phyloP scores from a whole-genome alignment of 2,329 filamentous ascomycete species.

The Pseudogymnoascus sp. region DNA sequence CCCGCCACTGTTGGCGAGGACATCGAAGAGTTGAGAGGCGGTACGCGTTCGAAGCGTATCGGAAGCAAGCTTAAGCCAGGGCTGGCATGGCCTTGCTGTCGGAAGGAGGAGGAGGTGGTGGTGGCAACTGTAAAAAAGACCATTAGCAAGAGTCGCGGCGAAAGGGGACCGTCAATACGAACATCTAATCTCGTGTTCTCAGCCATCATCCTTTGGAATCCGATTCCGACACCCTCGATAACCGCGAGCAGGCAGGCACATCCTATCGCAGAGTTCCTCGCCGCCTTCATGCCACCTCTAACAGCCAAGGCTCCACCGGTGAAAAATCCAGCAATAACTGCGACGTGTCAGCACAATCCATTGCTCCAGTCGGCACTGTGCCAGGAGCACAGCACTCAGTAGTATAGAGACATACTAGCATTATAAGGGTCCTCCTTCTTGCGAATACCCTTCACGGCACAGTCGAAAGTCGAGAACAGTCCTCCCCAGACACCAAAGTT shows the following conservation, averaged over 20 bases:
- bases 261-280: slow-evolving; percentile 91
- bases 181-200: slow-evolving; percentile 73
- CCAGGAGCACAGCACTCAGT: background rate
- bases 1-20: background rate
- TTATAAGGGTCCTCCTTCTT: slow-evolving; percentile 99
- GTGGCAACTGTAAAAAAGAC: background rate
- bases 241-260: slow-evolving; percentile 91
- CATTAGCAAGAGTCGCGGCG: background rate
- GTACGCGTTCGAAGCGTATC: slow-evolving; percentile 1
- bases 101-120: slow-evolving; percentile 5
- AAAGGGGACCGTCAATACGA: background rate
- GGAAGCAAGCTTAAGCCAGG: slow-evolving; percentile 3
- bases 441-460: slow-evolving; percentile 84
- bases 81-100: slow-evolving; percentile 6
- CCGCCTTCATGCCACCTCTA: slow-evolving; percentile 83
- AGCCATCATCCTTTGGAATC: slow-evolving; percentile 89
- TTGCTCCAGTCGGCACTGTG: background rate
- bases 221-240: slow-evolving; percentile 95
- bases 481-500: slow-evolving; percentile 99
- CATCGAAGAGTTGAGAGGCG: slow-evolving; percentile 1
- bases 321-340: slow-evolving; percentile 89
- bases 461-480: slow-evolving; percentile 92
- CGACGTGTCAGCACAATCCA: slow-evolving; percentile 15
- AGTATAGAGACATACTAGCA: slow-evolving; percentile 51
- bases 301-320: slow-evolving; percentile 89